These are phyloP conservation scores for Rhizopogon vesiculosus DNA, from an alignment of 768 basidiomycete species.

Conservation along the genomic window DNA sequence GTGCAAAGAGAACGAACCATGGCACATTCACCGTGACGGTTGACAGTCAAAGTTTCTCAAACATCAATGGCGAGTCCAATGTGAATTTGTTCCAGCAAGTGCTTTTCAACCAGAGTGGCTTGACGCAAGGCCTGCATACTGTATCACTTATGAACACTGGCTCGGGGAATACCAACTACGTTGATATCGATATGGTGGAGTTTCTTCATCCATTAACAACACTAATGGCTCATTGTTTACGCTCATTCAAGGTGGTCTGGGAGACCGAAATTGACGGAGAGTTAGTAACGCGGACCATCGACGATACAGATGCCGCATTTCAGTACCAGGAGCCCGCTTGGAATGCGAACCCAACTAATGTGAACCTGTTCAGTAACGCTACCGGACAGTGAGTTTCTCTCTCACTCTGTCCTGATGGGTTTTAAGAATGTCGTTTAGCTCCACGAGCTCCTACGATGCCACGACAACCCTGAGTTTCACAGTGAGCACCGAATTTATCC, in stretches of 20 bases:
- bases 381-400: constrained; percentile 33
- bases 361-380: constrained; percentile 36
- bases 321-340: constrained; percentile 31
- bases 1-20: constrained; percentile 44
- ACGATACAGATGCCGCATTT: constrained; percentile 35
- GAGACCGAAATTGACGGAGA: constrained; percentile 19
- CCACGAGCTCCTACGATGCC: constrained; percentile 28
- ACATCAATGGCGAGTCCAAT: constrained; percentile 22
- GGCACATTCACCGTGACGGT: constrained; percentile 40
- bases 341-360: constrained; percentile 24
- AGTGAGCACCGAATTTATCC: constrained; percentile 21
- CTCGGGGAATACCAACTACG: constrained; percentile 19
- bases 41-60: constrained; percentile 28
- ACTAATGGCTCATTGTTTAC: background rate
- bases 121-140: constrained; percentile 32
- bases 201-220: background rate
- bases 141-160: constrained; percentile 30
- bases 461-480: constrained; percentile 33
- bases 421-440: constrained; percentile 16
- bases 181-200: constrained; percentile 47
- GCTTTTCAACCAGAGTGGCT: constrained; percentile 32
- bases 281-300: constrained; percentile 14
- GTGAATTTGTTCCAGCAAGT: constrained; percentile 32
- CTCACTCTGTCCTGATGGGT: background rate
- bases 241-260: constrained; percentile 18